Conservation (phyloP, 2,329 filamentous ascomycete species). For the Calonectria honghensis region DNA sequence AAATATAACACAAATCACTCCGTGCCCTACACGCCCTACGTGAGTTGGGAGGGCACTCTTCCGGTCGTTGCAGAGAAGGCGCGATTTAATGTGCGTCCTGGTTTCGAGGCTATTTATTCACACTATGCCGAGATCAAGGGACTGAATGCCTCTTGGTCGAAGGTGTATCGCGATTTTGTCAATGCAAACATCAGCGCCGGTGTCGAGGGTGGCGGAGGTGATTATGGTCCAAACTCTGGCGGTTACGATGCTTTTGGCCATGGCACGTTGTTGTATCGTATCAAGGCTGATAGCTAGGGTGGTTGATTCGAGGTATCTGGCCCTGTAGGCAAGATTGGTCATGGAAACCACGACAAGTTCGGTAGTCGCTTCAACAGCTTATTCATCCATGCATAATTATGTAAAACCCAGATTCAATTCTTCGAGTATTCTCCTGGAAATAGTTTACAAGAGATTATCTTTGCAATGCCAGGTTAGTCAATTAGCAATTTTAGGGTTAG, state of each 20-base stretch:
- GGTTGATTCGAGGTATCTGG: no score
- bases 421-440: no score
- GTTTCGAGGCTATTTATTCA: constrained; percentile 62
- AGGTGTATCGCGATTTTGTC: constrained; percentile 61
- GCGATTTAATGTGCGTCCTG: constrained; percentile 51
- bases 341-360: not conserved
- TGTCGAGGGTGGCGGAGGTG: constrained; percentile 66
- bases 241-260: constrained; percentile 63
- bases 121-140: constrained; percentile 64
- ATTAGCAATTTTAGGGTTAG: no score
- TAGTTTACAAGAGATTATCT: no score
- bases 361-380: not conserved
- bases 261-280: constrained; percentile 56
- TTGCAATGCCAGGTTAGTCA: no score
- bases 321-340: no score
- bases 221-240: constrained; percentile 64
- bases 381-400: no score
- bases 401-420: no score
- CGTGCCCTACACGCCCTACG: constrained; percentile 64
- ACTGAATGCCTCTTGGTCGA: constrained; percentile 61
- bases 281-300: not conserved
- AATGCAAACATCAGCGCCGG: constrained; percentile 56
- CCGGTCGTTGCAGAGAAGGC: constrained; percentile 55
- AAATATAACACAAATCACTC: constrained; percentile 66
- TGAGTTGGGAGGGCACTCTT: constrained; percentile 59